These are phyloP conservation scores for Rhizopogon rudus DNA, from an alignment of 768 basidiomycete species.

Conservation along the genomic window DNA sequence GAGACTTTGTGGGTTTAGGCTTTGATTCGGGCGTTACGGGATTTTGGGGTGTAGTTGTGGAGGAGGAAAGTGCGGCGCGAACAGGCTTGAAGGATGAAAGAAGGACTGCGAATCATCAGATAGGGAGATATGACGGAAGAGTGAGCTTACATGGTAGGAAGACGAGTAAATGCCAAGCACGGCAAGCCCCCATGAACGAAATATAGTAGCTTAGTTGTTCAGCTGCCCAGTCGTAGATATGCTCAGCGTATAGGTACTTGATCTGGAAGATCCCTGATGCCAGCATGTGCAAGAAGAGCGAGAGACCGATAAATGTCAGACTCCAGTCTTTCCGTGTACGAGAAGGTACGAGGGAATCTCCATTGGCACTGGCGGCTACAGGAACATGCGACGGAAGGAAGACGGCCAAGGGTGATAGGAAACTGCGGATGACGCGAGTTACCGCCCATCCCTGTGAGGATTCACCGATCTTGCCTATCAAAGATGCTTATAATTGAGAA, in stretches of 20 bases:
- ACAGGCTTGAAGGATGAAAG: conserved; percentile 56
- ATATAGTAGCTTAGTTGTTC: conserved; percentile 73
- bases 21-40: conserved; percentile 32
- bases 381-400: conserved; percentile 57
- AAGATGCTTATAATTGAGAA: not conserved
- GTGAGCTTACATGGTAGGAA: conserved; percentile 58
- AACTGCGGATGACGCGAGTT: conserved; percentile 31
- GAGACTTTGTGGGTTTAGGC: conserved; percentile 41
- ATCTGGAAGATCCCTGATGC: conserved; percentile 68
- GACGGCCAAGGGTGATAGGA: conserved; percentile 63
- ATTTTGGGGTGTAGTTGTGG: conserved; percentile 3
- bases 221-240: conserved; percentile 65
- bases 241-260: conserved; percentile 76
- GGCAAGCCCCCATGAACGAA: conserved; percentile 58
- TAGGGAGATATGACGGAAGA: conserved; percentile 20
- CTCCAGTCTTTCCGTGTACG: conserved; percentile 62
- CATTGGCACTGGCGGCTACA: conserved; percentile 30
- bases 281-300: conserved; percentile 59
- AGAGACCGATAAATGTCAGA: conserved; percentile 61
- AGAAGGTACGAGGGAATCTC: conserved; percentile 61
- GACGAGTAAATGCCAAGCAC: conserved; percentile 62
- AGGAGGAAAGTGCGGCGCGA: conserved; percentile 4
- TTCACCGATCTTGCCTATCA: not conserved
- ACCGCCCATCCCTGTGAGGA: conserved; percentile 2
- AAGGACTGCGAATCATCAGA: conserved; percentile 42